A percentile compares a stretch with the other conserved stretches of the same genome.
These are phyloP conservation scores for Tylopilus plumbeoviolaceoides DNA, from an alignment of 768 basidiomycete genomes.

Conservation along the genomic window DNA sequence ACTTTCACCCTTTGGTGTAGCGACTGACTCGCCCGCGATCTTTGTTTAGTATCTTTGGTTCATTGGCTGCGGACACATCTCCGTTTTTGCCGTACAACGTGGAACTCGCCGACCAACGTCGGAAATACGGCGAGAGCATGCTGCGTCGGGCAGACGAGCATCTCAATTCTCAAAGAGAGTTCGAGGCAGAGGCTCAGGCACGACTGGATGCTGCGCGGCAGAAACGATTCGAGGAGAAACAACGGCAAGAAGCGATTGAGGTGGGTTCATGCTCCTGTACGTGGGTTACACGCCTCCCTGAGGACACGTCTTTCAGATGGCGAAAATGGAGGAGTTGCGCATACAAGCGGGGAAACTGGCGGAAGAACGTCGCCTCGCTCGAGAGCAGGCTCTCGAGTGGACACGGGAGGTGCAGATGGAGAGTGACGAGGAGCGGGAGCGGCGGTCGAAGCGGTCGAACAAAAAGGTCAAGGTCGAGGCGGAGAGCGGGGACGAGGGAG, in stretches of 20 bases:
- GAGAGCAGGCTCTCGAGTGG: constrained; percentile 81
- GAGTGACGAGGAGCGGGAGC: constrained; percentile 80
- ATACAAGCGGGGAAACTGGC: constrained; percentile 74
- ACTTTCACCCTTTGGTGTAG: not conserved
- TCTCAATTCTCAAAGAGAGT: constrained; percentile 61
- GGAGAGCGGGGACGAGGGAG: constrained; percentile 49
- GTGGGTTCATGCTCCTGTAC: constrained; percentile 35
- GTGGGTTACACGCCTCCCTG: not conserved
- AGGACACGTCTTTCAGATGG: constrained; percentile 38
- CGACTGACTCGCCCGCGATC: not conserved
- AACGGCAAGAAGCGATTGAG: constrained; percentile 60
- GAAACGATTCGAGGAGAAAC: constrained; percentile 75
- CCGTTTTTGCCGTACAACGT: constrained; percentile 73
- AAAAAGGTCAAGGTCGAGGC: constrained; percentile 51
- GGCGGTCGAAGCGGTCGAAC: constrained; percentile 50
- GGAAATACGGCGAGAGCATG: constrained; percentile 87
- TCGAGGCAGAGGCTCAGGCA: constrained; percentile 67
- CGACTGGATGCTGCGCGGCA: constrained; percentile 74
- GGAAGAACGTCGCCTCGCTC: constrained; percentile 67
- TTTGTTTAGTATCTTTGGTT: constrained; percentile 71
- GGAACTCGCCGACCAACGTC: constrained; percentile 86
- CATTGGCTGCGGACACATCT: constrained; percentile 71
- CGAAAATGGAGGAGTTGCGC: constrained; percentile 60
- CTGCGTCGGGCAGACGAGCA: constrained; percentile 80
- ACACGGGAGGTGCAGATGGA: constrained; percentile 59